Evolutionary conservation across 352 stramenopile genomes (phyloP).

Genomic region (Globisporangium camurandrum): DNA sequence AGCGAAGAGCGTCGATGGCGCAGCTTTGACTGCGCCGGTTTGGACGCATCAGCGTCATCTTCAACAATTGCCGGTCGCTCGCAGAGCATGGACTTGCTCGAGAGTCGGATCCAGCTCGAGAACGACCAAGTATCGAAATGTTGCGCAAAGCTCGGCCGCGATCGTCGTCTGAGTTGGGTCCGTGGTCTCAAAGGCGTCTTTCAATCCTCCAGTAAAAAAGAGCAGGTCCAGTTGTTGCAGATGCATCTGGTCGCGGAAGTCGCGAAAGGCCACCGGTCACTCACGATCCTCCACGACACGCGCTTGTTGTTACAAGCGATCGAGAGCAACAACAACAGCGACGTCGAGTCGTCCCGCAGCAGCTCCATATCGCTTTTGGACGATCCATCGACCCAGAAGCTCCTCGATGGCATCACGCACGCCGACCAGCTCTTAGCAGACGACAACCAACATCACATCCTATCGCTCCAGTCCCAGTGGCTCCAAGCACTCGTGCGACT

Average conservation of each 20-base stretch:
- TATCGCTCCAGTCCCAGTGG: constrained; percentile 50
- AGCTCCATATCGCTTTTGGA: constrained; percentile 22
- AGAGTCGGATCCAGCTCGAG: constrained; percentile 45
- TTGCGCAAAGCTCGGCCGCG: constrained; percentile 27
- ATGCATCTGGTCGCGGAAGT: constrained; percentile 70
- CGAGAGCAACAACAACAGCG: constrained; percentile 13
- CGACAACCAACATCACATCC: constrained; percentile 46
- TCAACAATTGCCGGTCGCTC: constrained; percentile 19
- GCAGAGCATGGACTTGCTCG: constrained; percentile 23
- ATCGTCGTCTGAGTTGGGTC: constrained; percentile 30
- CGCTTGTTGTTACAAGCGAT: constrained; percentile 28
- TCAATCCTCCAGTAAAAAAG: constrained; percentile 28
- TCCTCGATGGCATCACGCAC: constrained; percentile 36
- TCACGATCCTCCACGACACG: constrained; percentile 38
- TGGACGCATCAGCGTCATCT: constrained; percentile 11
- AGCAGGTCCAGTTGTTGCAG: constrained; percentile 53
- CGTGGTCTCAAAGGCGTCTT: constrained; percentile 39
- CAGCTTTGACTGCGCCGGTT: constrained; percentile 39
- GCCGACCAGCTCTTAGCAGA: constrained; percentile 53
- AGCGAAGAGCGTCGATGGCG: constrained; percentile 45
- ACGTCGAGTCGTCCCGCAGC: constrained; percentile 13
- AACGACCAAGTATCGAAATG: constrained; percentile 32
- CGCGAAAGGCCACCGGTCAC: constrained; percentile 46
- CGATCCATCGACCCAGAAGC: constrained; percentile 22
- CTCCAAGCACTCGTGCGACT: constrained; percentile 41